Evolutionary conservation across 1,284 basidiomycete genomes (phyloP), one percentile per base, ranked within the genome.

Genomic region (Amylostereum areolatum): DNA sequence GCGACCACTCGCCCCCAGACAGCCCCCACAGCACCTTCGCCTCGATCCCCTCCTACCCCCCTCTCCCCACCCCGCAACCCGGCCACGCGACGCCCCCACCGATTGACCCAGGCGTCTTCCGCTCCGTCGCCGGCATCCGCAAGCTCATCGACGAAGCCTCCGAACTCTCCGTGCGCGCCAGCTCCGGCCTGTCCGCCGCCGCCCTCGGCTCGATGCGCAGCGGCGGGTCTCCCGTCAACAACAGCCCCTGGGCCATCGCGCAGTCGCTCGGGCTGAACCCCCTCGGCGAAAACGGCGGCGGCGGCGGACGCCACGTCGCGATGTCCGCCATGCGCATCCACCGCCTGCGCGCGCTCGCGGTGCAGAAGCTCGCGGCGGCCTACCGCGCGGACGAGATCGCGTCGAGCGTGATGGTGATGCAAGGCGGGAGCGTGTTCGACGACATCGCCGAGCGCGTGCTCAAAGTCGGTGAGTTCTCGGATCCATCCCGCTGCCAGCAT

Each of bases 401-500:
- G 1, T 86, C 86, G 2, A 89, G 86, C 60, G 89, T 92, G 33
- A 89, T 91, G 83, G 81, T 92, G 35, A 92, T 92, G 89, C 89
- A 92, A 61, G 86, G 89, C 29, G 89, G 89, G 2, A 90, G 82
- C 55, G 85, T 91, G 2, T 88, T 92, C 57, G 89, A 92, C 57
- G 89, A 92, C 59, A 74, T 92, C 11, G 89, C 89, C 1, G 86
- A 89, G 61, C 74, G 82, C 12, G 89, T 92, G 12, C 75, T 92
- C 45, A 88, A 72, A 75, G 60, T 77, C 45, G 85, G 87, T 87
- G 52, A 56, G 81, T 73, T 28, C 8, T n/a, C n/a, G n/a, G n/a
- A n/a, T n/a, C n/a, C n/a, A n/a, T n/a, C n/a, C n/a, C n/a, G n/a
- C n/a, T n/a, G n/a, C n/a, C n/a, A n/a, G n/a, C n/a, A n/a, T n/a